A percentile compares a stretch with the other conserved stretches of the same genome.
These are phyloP conservation scores for Furcasterigmium furcatum DNA, from an alignment of 2,329 filamentous ascomycete species.

Conservation along the genomic window DNA sequence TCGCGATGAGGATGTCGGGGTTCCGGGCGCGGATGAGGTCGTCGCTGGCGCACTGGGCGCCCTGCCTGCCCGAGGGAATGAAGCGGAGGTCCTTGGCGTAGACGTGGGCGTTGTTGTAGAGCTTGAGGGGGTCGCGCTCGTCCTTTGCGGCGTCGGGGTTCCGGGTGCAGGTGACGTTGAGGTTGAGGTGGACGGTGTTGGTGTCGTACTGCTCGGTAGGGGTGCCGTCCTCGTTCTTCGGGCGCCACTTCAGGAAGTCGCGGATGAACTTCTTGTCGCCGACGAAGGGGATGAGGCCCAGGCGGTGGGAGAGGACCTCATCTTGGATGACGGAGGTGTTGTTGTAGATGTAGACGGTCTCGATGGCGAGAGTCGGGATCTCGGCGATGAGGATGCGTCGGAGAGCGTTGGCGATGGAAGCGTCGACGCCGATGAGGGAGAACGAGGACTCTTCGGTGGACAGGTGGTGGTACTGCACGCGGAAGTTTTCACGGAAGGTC, in stretches of 20 bases:
- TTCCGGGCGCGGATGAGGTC: constrained; percentile 73
- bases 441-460: constrained; percentile 76
- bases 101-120: constrained; percentile 82
- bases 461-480: constrained; percentile 82
- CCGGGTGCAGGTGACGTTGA: constrained; percentile 77
- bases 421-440: constrained; percentile 88
- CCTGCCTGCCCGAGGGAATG: constrained; percentile 70
- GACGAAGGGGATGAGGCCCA: constrained; percentile 87
- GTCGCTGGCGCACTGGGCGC: constrained; percentile 42
- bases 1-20: constrained; percentile 90
- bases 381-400: constrained; percentile 93
- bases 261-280: constrained; percentile 73
- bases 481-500: constrained; percentile 67
- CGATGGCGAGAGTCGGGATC: constrained; percentile 90
- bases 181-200: constrained; percentile 79
- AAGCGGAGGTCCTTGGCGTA: constrained; percentile 79
- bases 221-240: constrained; percentile 63
- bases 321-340: constrained; percentile 98
- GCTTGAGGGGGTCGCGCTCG: constrained; percentile 77
- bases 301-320: constrained; percentile 86
- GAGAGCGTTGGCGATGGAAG: constrained; percentile 93
- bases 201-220: constrained; percentile 67
- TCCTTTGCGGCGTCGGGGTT: constrained; percentile 68
- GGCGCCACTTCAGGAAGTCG: constrained; percentile 78
- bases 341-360: constrained; percentile 89